phyloP scores from a whole-genome alignment of 2,329 filamentous ascomycete species.

The Venturiaceae sp. region DNA sequence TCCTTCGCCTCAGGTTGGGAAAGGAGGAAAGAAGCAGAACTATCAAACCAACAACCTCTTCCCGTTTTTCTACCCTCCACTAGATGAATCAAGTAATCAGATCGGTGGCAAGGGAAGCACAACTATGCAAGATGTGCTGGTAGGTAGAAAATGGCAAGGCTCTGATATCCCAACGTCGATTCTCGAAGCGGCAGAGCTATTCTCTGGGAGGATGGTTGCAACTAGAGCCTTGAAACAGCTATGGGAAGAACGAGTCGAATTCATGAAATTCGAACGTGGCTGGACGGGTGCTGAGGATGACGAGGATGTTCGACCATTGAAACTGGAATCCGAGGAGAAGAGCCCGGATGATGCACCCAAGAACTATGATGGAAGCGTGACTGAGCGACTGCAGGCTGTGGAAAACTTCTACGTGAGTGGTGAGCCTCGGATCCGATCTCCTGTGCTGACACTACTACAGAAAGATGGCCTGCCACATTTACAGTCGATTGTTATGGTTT shows the following conservation, averaged over 20 bases:
- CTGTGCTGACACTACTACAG: conserved; percentile 32
- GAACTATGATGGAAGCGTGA: conserved; percentile 44
- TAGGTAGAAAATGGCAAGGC: conserved; percentile 85
- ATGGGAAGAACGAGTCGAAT: conserved; percentile 88
- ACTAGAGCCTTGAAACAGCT: conserved; percentile 84
- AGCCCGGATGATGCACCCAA: conserved; percentile 25
- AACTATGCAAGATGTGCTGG: conserved; percentile 67
- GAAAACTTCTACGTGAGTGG: conserved; percentile 75
- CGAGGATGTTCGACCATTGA: conserved; percentile 31
- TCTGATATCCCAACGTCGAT: conserved; percentile 91
- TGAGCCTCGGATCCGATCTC: not conserved
- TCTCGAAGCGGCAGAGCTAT: conserved; percentile 85
- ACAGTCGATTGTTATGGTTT: conserved; percentile 85
- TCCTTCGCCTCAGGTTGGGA: conserved; percentile 81
- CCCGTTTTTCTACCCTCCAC: conserved; percentile 90
- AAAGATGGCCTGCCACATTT: conserved; percentile 69
- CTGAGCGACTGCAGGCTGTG: conserved; percentile 59
- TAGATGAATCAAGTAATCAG: conserved; percentile 81
- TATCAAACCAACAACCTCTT: conserved; percentile 99
- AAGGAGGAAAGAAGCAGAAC: conserved; percentile 96
- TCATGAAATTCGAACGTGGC: conserved; percentile 84
- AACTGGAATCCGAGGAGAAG: conserved; percentile 13
- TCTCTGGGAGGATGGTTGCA: conserved; percentile 82
- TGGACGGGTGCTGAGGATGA: conserved; percentile 54
- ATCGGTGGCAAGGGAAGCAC: conserved; percentile 82